Percentiles rank a stretch among this genome's conserved stretches.
phyloP scores from a whole-genome alignment of 257 asterid genomes.

The Knoxia roxburghii region DNA sequence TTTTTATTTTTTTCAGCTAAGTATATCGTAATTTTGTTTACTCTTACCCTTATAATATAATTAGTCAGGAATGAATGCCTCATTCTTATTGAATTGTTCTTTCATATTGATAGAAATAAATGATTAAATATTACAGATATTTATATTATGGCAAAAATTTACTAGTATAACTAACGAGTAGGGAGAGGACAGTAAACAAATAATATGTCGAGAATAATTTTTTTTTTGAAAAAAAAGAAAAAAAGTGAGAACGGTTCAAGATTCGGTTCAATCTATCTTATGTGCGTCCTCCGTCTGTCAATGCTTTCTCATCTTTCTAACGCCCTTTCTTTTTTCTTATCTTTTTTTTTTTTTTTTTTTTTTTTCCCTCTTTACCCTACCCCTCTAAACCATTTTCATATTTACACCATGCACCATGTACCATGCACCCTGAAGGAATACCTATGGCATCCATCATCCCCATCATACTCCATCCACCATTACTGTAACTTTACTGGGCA shows the following conservation, averaged over 20 bases:
- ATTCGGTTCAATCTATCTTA: conserved; percentile 45
- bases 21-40: no score
- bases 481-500: conserved; percentile 60
- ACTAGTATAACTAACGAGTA: conserved; percentile 24
- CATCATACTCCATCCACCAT: conserved; percentile 19
- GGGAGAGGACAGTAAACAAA: conserved; percentile 26
- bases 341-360: conserved; percentile 25
- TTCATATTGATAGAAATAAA: conserved; percentile 15
- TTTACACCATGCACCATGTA: conserved; percentile 52
- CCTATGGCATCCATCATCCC: no score
- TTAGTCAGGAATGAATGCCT: no score
- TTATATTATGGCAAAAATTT: conserved; percentile 28
- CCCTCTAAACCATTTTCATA: conserved; percentile 26
- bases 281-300: not conserved
- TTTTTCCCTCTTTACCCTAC: conserved; percentile 24
- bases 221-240: conserved; percentile 8
- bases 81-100: conserved; percentile 28
- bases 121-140: conserved; percentile 15
- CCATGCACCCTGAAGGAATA: conserved; percentile 27
- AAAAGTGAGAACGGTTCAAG: conserved; percentile 29
- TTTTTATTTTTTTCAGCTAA: no score
- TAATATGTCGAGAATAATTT: no score
- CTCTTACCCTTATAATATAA: no score
- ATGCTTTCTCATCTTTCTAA: conserved; percentile 29
- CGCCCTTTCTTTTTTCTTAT: conserved; percentile 20